A percentile compares a stretch with the other conserved stretches of the same genome.
phyloP scores from a whole-genome alignment of 2,329 filamentous ascomycete genomes.

The Hypoxylon sp. region DNA sequence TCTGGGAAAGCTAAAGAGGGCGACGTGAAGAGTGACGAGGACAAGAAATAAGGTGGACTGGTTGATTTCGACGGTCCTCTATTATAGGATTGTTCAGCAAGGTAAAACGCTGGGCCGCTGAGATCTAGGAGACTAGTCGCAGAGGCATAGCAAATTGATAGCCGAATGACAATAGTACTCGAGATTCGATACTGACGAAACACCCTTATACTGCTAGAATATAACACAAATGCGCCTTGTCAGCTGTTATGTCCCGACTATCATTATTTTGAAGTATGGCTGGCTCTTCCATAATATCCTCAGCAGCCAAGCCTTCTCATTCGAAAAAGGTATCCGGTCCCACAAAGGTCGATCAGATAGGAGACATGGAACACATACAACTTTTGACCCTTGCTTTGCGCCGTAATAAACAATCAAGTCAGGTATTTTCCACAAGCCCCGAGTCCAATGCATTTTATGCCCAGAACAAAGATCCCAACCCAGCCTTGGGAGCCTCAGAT shows the following conservation, averaged over 20 bases:
- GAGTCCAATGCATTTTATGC: slow-evolving; percentile 49
- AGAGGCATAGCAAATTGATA: neutral
- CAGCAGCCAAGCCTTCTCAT: neutral
- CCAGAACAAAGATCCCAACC: slow-evolving; percentile 55
- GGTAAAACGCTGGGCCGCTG: neutral
- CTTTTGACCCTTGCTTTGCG: neutral
- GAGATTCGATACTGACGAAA: neutral
- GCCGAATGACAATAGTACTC: neutral
- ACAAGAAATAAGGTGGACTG: neutral
- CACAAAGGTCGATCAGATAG: neutral
- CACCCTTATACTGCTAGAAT: neutral
- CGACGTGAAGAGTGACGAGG: slow-evolving; percentile 1
- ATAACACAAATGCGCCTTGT: neutral
- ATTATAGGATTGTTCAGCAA: neutral
- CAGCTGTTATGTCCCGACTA: neutral
- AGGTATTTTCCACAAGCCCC: neutral
- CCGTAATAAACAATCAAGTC: neutral
- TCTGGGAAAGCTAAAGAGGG: neutral
- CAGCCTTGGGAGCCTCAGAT: slow-evolving; percentile 53
- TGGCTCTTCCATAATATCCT: slow-evolving; percentile 1
- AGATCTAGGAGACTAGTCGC: neutral
- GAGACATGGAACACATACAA: neutral
- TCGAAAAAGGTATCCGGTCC: neutral
- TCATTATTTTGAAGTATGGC: neutral
- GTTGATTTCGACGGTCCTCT: neutral